Conservation (phyloP, 2,329 filamentous ascomycete species). For the Coniochaeta prunicola region DNA sequence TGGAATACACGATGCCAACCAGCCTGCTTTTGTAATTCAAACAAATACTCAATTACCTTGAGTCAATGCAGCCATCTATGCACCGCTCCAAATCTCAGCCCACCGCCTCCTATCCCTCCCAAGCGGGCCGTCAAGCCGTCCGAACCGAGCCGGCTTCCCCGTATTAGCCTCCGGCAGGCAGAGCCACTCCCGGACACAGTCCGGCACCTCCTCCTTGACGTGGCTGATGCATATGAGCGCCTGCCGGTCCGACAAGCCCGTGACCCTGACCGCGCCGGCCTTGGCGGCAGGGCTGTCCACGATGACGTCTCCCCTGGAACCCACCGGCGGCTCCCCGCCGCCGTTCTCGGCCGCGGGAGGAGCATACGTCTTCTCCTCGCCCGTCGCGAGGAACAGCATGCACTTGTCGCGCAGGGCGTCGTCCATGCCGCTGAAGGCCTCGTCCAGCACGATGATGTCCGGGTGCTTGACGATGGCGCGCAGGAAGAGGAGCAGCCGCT, state of each 20-base stretch:
- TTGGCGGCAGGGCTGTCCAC: constrained; percentile 39
- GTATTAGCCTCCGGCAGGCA: constrained; percentile 73
- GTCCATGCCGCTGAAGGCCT: constrained; percentile 83
- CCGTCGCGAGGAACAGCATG: constrained; percentile 66
- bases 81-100: constrained; percentile 52
- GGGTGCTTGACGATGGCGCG: constrained; percentile 73
- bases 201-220: constrained; percentile 81
- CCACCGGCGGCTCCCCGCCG: too few relatives aligned
- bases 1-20: too few relatives aligned
- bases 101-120: constrained; percentile 50
- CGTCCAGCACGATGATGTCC: constrained; percentile 78
- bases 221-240: constrained; percentile 91
- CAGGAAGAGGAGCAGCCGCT: constrained; percentile 79
- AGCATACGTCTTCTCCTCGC: constrained; percentile 42
- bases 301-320: too few relatives aligned
- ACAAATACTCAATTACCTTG: too few relatives aligned
- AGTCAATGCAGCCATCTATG: too few relatives aligned
- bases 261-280: constrained; percentile 40
- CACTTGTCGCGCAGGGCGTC: constrained; percentile 79
- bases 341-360: background rate
- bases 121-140: constrained; percentile 54
- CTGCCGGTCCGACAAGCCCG: constrained; percentile 62
- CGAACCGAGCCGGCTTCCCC: constrained; percentile 53
- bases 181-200: constrained; percentile 75
- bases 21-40: too few relatives aligned